Base-by-base conservation (phyloP, 1,139 yeast species). In the Blastobotrys illinoisensis region DNA sequence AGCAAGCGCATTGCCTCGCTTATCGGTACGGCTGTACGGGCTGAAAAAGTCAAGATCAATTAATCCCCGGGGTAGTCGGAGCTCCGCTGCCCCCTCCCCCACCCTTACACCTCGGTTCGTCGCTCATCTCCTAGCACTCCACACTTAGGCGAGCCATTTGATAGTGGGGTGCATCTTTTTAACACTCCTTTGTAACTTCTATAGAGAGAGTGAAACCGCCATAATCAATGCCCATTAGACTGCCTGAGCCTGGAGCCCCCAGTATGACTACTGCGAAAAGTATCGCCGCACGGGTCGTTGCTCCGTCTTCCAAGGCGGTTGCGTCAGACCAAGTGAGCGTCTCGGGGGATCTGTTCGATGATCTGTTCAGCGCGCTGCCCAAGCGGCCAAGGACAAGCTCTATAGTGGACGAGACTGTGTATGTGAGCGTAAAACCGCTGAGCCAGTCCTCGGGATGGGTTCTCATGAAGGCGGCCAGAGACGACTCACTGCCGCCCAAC, bases 361-460 rank as follows among this genome's bases (percentile, higher is more conserved):
- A 58, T 11, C 36, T 58, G 32, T 54, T 54, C 47, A 51, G 50
- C 1, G 20, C 24, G 7, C 28, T 32, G 9, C 50, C 47, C 5
- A 18, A 21, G 11, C 54, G 52, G n/a, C 18, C 44, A 16, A 46
- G 40, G 26, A 21, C 18, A 2, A 9, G 49, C 13, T 50, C 49
- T 44, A 28, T 47, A 11, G 50, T 46, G 9, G 53, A 14, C 11
- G 46, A 51, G 32, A 45, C 23, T 7, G 6, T 19, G 14, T 58
- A 56, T 48, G 59, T 60, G 19, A 58, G 58, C 5, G 43, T 58
- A 1, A 58, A 52, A 16, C 48, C 57, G 14, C 54, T 55, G 18
- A 61, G 54, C 9, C 44, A 48, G 19, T 6, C 24, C 9, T 36
- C 56, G 32, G 56, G 55, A 23, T 62, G 65, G 65, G 49, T 57